Percentiles rank a stretch among this genome's conserved stretches.
Evolutionary conservation across 2,329 filamentous ascomycete species (phyloP).

Genomic region (Apiospora sp.): DNA sequence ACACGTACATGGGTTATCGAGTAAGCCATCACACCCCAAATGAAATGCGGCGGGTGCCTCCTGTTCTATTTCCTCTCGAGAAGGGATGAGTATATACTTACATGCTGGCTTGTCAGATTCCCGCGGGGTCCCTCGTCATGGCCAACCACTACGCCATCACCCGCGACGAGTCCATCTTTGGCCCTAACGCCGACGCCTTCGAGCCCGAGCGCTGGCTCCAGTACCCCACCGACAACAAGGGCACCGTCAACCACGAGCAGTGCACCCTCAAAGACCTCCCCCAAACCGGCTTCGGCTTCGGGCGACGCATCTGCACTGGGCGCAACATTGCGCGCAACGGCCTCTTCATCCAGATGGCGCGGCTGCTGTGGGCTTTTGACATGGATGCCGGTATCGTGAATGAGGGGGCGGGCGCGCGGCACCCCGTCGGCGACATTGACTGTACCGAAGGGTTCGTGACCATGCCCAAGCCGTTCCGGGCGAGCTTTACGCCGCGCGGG

Average conservation of each 20-base stretch:
- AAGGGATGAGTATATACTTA: too few relatives aligned
- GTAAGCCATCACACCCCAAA: constrained; percentile 37
- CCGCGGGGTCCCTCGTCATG: constrained; percentile 52
- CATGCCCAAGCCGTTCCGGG: constrained; percentile 39
- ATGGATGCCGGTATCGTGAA: constrained; percentile 40
- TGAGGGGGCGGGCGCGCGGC: constrained; percentile 32
- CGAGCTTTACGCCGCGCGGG: constrained; percentile 39
- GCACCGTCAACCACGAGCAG: neutral
- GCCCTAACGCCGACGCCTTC: constrained; percentile 44
- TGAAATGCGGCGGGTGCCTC: too few relatives aligned
- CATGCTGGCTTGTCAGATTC: constrained; percentile 30
- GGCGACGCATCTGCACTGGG: constrained; percentile 51
- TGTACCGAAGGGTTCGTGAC: constrained; percentile 40
- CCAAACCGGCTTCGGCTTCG: constrained; percentile 55
- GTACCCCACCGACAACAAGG: constrained; percentile 23
- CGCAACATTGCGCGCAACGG: constrained; percentile 58
- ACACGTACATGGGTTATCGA: constrained; percentile 46
- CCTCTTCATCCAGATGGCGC: constrained; percentile 50
- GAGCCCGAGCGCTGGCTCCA: constrained; percentile 45
- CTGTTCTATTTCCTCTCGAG: neutral
- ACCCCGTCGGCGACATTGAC: constrained; percentile 35
- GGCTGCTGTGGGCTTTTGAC: constrained; percentile 54
- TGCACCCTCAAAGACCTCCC: constrained; percentile 40
- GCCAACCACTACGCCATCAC: constrained; percentile 50
- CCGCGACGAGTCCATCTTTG: constrained; percentile 49